Evolutionary conservation across 140 eudicot genomes (phyloP).

Genomic region (Ambrosia hybrid): DNA sequence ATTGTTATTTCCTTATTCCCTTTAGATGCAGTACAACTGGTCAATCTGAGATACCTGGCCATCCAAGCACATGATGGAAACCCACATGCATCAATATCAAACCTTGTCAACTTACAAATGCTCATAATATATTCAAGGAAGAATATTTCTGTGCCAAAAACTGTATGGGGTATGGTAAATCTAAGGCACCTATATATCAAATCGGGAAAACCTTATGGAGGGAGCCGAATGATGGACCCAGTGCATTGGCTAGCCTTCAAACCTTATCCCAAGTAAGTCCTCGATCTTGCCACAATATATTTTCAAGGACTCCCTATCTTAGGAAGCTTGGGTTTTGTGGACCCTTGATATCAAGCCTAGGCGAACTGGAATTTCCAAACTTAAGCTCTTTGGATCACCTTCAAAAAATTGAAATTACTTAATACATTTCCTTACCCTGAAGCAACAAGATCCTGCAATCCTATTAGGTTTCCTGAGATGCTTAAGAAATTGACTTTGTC

Average conservation of each 20-base stretch:
- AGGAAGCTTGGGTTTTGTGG: constrained; percentile 39
- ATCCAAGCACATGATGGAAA: constrained; percentile 27
- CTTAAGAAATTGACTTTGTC: constrained; percentile 38
- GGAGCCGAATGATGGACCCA: too few relatives aligned
- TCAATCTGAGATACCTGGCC: constrained; percentile 31
- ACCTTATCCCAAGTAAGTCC: too few relatives aligned
- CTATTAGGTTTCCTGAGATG: constrained; percentile 26
- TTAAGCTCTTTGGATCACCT: constrained; percentile 17
- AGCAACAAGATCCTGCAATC: constrained; percentile 1
- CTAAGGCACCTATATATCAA: too few relatives aligned
- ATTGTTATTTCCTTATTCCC: constrained; percentile 17
- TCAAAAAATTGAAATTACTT: constrained; percentile 13
- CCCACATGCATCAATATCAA: constrained; percentile 12
- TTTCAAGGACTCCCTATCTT: constrained; percentile 26
- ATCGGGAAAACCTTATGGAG: too few relatives aligned
- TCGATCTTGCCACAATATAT: constrained; percentile 23
- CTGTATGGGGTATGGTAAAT: too few relatives aligned
- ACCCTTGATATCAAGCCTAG: constrained; percentile 21
- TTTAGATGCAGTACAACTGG: not conserved
- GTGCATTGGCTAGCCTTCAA: too few relatives aligned
- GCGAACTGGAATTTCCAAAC: constrained; percentile 24
- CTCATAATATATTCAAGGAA: too few relatives aligned
- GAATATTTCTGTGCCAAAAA: too few relatives aligned
- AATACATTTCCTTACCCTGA: not conserved
- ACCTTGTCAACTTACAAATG: too few relatives aligned